Conservation (phyloP, 495 filamentous ascomycete species). For the Aspergillus cavernicola region DNA sequence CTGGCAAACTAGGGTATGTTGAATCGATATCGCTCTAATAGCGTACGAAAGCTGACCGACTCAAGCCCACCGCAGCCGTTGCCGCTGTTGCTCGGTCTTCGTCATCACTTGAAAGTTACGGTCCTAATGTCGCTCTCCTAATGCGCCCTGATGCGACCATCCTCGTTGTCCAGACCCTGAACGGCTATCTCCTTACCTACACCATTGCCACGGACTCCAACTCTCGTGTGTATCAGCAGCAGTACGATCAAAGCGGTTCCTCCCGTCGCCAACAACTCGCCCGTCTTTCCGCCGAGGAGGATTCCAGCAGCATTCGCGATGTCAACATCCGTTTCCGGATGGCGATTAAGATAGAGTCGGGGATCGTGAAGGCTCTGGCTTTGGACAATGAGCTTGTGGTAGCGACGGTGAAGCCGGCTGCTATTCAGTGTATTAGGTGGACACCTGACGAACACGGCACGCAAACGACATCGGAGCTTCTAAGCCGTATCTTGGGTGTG, state of each 20-base stretch:
- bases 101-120: slow-evolving; percentile 76
- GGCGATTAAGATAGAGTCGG: slow-evolving; percentile 97
- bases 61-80: slow-evolving; percentile 82
- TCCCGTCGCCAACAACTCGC: slow-evolving; percentile 68
- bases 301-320: slow-evolving; percentile 79
- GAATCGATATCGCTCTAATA: neutral
- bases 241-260: slow-evolving; percentile 66
- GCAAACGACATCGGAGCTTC: slow-evolving; percentile 86
- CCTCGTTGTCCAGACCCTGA: slow-evolving; percentile 82
- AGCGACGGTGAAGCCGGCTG: slow-evolving; percentile 87
- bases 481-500: slow-evolving; percentile 82
- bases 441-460: slow-evolving; percentile 71
- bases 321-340: slow-evolving; percentile 89
- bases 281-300: slow-evolving; percentile 54
- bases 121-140: slow-evolving; percentile 75
- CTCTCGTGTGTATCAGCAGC: slow-evolving; percentile 77
- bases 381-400: slow-evolving; percentile 92
- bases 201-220: slow-evolving; percentile 81
- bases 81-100: slow-evolving; percentile 78
- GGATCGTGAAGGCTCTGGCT: slow-evolving; percentile 81
- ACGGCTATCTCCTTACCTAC: slow-evolving; percentile 92
- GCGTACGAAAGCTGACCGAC: slow-evolving; percentile 30
- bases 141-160: slow-evolving; percentile 90
- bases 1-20: slow-evolving; percentile 89
- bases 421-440: slow-evolving; percentile 96